A percentile compares a stretch with the other conserved stretches of the same genome.
These are phyloP conservation scores for Colletotrichum sp. DNA, from an alignment of 2,329 filamentous ascomycete species.

Conservation along the genomic window DNA sequence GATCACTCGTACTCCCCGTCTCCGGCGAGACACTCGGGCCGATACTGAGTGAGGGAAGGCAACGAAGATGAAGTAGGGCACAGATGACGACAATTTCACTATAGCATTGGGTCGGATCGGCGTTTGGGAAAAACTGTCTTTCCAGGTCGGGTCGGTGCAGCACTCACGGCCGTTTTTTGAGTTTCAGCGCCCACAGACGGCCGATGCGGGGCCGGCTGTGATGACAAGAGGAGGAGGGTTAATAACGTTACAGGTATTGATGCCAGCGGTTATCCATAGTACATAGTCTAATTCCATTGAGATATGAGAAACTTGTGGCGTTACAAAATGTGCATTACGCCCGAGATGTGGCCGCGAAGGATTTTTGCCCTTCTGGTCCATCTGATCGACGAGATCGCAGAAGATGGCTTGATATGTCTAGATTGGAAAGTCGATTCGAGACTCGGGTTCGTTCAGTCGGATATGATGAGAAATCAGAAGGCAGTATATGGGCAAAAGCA, in stretches of 20 bases:
- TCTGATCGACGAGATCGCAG: not conserved
- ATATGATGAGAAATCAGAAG: not conserved
- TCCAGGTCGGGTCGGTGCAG: not conserved
- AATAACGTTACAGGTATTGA: constrained; percentile 4
- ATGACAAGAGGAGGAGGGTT: not conserved
- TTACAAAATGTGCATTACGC: not conserved
- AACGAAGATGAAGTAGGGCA: not conserved
- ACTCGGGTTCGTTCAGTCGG: not conserved
- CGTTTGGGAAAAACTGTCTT: constrained; percentile 16
- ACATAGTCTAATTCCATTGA: constrained; percentile 14
- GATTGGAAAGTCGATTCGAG: not conserved
- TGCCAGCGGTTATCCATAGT: not conserved
- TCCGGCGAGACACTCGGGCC: constrained; percentile 47
- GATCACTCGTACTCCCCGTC: constrained; percentile 56
- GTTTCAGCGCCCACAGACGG: not conserved
- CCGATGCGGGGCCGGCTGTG: not conserved
- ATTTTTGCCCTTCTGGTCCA: not conserved
- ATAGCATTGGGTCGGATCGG: constrained; percentile 6
- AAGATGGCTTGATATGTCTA: not conserved
- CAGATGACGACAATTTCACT: not conserved
- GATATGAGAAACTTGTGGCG: not conserved
- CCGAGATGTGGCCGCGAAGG: not conserved
- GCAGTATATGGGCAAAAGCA: not conserved
- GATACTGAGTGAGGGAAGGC: constrained; percentile 40
- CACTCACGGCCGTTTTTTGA: not conserved